Base-by-base conservation (phyloP, 2,329 filamentous ascomycete genomes). In the Monosporascus ibericus region DNA sequence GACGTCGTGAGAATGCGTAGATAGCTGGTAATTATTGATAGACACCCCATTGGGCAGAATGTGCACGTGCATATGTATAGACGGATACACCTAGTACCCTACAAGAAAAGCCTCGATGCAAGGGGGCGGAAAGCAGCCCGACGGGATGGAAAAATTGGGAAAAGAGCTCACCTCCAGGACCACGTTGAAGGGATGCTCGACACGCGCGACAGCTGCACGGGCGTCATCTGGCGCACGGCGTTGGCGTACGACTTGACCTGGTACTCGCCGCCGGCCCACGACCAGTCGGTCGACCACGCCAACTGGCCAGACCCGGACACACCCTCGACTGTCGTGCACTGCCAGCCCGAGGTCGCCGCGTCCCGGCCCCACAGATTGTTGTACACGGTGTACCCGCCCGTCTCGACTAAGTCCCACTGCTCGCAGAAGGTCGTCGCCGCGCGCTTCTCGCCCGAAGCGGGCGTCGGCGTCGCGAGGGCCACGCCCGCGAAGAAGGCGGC, bases 331-430 rank as follows among this genome's bases (percentile, higher is more conserved):
- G 67, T 69, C 3, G 72, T 73, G 65, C 74, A 76, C 61, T 77
- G 74, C 39, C 57, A 65, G 52, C 74, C 74, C 0, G 66, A 65
- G 25, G 69, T 71, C 24, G 68, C 65, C 3, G 55, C 52, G 15
- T 54, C 60, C 44, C 67, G 49, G 25, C 75, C 75, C 77, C 77
- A 80, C 57, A 78, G 75, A 65, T 80, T 74, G 62, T 80, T 76
- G 67, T 78, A 80, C 51, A 80, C 59, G 46, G 69, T 78, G 63
- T 75, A 80, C 40, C 64, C 66, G 36, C 70, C 72, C 0, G 68
- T 69, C 1, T 62, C 58, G 15, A 65, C 51, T 5, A 68, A 66
- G 39, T 63, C 73, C 55, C 64, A 77, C 55, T 72, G 65, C 17
- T 66, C 73, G 53, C 75, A 77, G 59, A 49, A 54, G 38, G 61